Conservation (phyloP, 345 rosid genomes). For the Schrenkiella parvula region DNA sequence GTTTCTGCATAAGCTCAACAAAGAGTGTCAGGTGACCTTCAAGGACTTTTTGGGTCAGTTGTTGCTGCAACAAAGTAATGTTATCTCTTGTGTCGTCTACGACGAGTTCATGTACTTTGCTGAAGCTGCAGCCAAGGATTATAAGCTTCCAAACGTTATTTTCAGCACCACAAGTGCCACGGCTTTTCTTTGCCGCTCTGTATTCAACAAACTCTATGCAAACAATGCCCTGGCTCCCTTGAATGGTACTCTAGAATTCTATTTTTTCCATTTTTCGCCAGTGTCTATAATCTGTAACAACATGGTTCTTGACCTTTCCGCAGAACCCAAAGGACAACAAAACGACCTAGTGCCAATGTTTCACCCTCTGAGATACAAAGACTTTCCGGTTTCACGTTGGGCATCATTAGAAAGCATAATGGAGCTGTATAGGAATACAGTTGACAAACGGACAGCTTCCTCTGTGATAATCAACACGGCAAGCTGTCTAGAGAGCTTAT, state of each 20-base stretch:
- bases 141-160: conserved; percentile 11
- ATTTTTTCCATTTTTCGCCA: not conserved
- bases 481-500: conserved; percentile 22
- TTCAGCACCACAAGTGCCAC: conserved; percentile 23
- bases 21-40: conserved; percentile 7
- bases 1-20: conserved; percentile 1
- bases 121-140: not conserved
- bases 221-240: not conserved
- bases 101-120: conserved; percentile 26
- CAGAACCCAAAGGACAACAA: not conserved
- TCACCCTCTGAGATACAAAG: conserved; percentile 20
- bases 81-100: conserved; percentile 40
- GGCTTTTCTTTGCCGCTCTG: conserved; percentile 4
- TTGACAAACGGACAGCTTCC: conserved; percentile 20
- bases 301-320: not conserved
- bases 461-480: conserved; percentile 19
- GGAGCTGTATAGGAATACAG: not conserved
- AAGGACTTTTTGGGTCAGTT: not conserved
- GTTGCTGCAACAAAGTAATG: conserved; percentile 7
- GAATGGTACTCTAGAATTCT: not conserved
- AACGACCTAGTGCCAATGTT: conserved; percentile 18
- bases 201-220: not conserved
- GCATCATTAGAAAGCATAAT: not conserved
- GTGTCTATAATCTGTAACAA: not conserved
- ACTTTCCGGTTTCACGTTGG: not conserved